Base-by-base conservation (phyloP, 768 basidiomycete genomes). In the Kwoniella heveanensis region DNA sequence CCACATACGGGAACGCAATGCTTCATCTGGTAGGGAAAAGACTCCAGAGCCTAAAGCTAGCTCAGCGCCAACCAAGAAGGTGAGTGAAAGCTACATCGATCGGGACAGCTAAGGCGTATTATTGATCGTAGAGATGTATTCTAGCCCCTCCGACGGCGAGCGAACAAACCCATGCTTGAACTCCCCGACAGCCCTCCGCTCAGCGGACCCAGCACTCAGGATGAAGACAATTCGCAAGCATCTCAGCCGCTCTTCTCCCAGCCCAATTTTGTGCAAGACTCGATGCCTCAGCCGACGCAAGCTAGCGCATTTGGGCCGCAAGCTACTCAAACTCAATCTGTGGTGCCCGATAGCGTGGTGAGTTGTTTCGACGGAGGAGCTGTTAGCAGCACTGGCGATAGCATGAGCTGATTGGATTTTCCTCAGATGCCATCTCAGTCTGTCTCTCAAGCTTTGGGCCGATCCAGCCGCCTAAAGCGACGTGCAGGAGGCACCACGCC, bases 391-490 rank as follows among this genome's bases (percentile, higher is more conserved):
- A 12, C 25, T 29, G 29, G 48, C 57, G 49, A 26, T 4, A 1
- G 30, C 22, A 15, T 15, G 47, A 22, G 29, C 48, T 44, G 58
- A 29, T n/a, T 8, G n/a, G n/a, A n/a, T n/a, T n/a, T n/a, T n/a
- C n/a, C 13, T 9, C 24, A 60, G 57, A 51, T 57, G 52, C 62
- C 57, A 12, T 54, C 62, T n/a, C 51, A 62, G 37, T 54, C 60
- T 9, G 19, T 62, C 17, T 48, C 58, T 10, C 49, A 49, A 15
- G 15, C 21, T 5, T 19, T 37, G 15, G 54, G 36, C 22, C 4
- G 32, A 56, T 30, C 55, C 25, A 39, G 50, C 22, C 63, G 65
- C 15, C 61, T 71, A 4, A 69, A 69, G 36, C 69, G 72, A 17
- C 67, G 72, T 39, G 69, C 57, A 8, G 67, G 69, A 7, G 56